These are phyloP conservation scores for Vitis rupestris DNA, from an alignment of 164 flowering plant species.

Conservation along the genomic window DNA sequence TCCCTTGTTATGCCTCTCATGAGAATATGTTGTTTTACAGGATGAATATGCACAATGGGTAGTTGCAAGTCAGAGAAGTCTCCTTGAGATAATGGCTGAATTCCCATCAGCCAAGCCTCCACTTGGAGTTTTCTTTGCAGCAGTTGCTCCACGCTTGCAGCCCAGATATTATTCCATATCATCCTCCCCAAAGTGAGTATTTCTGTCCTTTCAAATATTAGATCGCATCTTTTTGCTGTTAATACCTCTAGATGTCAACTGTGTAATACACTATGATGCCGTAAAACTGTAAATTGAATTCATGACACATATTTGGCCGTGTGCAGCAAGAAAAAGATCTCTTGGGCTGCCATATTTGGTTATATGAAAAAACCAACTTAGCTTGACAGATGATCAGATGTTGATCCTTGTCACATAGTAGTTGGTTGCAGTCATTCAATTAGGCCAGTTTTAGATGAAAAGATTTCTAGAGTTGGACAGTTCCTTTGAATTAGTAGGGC, in stretches of 20 bases:
- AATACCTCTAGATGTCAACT: too few relatives aligned
- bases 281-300: too few relatives aligned
- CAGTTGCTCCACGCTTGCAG: constrained; percentile 90
- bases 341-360: too few relatives aligned
- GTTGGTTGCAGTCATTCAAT: neutral
- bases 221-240: neutral
- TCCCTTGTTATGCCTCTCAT: neutral
- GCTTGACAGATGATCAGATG: neutral
- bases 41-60: constrained; percentile 97
- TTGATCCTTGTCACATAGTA: neutral
- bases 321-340: neutral
- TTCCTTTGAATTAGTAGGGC: too few relatives aligned
- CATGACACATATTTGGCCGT: neutral
- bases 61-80: constrained; percentile 86
- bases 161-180: constrained; percentile 99
- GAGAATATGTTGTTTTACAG: constrained; percentile 30
- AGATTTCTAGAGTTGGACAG: too few relatives aligned
- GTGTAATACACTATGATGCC: too few relatives aligned
- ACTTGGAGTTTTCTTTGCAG: constrained; percentile 97
- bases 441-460: too few relatives aligned
- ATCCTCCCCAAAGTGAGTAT: constrained; percentile 83
- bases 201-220: neutral
- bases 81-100: constrained; percentile 92
- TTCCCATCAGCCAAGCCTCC: constrained; percentile 94
- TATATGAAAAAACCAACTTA: neutral